phyloP scores from a whole-genome alignment of 768 basidiomycete genomes.

The Xerocomellus intermedius region DNA sequence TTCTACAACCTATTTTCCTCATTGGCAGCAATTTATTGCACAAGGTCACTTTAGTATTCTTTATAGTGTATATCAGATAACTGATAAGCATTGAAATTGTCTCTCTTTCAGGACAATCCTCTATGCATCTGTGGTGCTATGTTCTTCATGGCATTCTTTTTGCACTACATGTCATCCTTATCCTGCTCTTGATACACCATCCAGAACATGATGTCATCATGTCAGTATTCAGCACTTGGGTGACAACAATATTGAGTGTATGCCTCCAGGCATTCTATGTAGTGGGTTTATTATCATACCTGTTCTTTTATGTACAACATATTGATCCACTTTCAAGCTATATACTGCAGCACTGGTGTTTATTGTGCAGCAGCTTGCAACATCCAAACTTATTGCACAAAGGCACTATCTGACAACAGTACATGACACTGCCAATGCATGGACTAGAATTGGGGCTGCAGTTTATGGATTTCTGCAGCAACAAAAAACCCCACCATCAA shows the following conservation, averaged over 20 bases:
- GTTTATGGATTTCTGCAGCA: constrained; percentile 9
- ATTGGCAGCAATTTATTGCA: background rate
- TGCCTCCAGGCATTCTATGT: background rate
- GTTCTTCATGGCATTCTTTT: background rate
- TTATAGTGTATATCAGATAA: too few species aligned
- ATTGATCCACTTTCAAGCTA: constrained; percentile 1
- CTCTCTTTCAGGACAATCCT: background rate
- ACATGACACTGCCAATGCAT: constrained; percentile 20
- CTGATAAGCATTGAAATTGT: background rate
- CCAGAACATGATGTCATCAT: background rate
- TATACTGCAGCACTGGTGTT: constrained; percentile 18
- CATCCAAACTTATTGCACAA: background rate
- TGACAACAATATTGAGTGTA: background rate
- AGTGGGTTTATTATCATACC: background rate
- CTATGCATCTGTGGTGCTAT: background rate
- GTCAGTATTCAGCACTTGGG: background rate
- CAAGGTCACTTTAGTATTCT: background rate
- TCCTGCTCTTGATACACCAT: background rate
- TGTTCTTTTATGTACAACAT: background rate
- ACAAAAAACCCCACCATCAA: constrained; percentile 9
- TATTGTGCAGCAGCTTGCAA: constrained; percentile 19
- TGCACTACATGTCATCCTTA: background rate
- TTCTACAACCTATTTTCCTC: background rate
- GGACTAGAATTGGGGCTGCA: constrained; percentile 25
- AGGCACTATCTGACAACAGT: constrained; percentile 15